Evolutionary conservation across 352 stramenopile genomes (phyloP), one percentile per base, ranked within the genome.

Genomic region (Blastocystis sp.): DNA sequence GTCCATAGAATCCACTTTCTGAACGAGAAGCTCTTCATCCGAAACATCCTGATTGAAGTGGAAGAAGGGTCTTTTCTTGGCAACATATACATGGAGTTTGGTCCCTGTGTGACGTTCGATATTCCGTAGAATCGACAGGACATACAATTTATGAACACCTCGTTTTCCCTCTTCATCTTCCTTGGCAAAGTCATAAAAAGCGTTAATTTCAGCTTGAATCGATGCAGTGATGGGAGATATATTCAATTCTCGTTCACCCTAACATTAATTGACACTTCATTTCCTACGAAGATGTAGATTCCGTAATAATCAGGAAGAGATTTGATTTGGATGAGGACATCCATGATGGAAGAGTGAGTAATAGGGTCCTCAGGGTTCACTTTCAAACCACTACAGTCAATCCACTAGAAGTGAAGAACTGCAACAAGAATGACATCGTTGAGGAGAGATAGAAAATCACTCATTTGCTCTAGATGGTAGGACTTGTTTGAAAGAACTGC

Each of bases 91-190:
- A 52, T 46, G 14, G 3, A 83, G 71, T 35, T 37, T 65, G 4
- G 32, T 43, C 11, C 42, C 21, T 35, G 57, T 65, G 71, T 83
- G 71, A 19, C 29, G 51, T 16, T 83, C 46, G 49, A 83, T 65
- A 49, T 83, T 27, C 29, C 66, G 63, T n/a, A 83, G 46, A 51
- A 83, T 83, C 35, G 71, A 83, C n/a, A 83, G 71, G 0, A 83
- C 71, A 56, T 83, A 83, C 24, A 66, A 24, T 9, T 29, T 32
- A 63, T 83, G 71, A 12, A 83, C 71, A 24, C 71, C 71, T 21
- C 51, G 71, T 29, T 83, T 63, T 19, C 51, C 71, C 21, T 66
- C 71, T 51, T 66, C 71, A 29, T 83, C 71, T 24, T 83, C 71
- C 71, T 66, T 65, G 9, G 71, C 71, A 42, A 52, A 83, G 7